Evolutionary conservation across 352 stramenopile genomes (phyloP), one percentile per base, ranked within the genome.

Genomic region (Pythium brassicae): DNA sequence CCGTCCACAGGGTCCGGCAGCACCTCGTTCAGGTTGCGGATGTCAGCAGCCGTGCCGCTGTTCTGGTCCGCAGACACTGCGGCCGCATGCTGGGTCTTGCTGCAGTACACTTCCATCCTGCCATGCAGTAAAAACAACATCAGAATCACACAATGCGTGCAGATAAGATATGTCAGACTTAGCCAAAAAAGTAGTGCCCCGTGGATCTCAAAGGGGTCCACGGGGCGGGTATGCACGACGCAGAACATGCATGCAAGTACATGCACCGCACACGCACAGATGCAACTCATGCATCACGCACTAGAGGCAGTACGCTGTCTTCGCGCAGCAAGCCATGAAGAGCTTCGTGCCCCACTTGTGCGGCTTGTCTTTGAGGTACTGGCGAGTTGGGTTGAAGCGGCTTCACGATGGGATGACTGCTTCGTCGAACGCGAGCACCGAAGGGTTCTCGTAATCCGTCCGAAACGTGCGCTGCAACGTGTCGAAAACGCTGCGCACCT

Each of bases 401-500:
- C 23, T 49, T 19, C 35, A 4, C 35, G 35, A 40, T 9, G 35
- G 35, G 35, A 40, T 40, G 35, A 19, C 12, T 25, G 43, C 23
- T 49, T 27, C 20, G 22, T 49, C 22, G 12, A 49, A 29, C 11
- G 43, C 43, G 20, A 32, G 11, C 2, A 32, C 22, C 9, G 22
- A n/a, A 6, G 22, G 20, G 7, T 19, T 49, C 20, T 8, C 9
- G 43, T 49, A 49, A 3, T n/a, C 43, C n/a, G 4, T 6, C 11
- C 10, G 8, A n/a, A 58, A 45, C 4, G 52, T 58, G 4, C 22
- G 20, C 42, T 60, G 45, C n/a, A 60, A 14, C 1, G 9, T 42
- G 15, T 43, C 27, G 15, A 60, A 27, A 7, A 53, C 45, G 26
- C 23, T 37, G 6, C 52, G 19, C 39, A 57, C 52, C 42, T 57